Conservation (phyloP, 1,284 basidiomycete species). For the Cutaneotrichosporon sp. region DNA sequence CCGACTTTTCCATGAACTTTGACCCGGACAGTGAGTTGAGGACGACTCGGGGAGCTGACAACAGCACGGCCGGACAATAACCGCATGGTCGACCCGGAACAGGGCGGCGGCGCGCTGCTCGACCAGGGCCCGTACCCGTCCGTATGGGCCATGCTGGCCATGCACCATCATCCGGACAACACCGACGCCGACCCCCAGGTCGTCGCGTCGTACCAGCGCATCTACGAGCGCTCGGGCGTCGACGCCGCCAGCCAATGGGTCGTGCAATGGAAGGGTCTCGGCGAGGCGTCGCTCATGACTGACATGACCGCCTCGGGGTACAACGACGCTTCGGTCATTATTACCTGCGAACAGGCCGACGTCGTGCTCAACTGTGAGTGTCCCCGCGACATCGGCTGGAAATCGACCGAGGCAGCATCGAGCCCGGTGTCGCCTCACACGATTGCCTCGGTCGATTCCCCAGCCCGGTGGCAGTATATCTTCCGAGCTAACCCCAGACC, state of each 20-base stretch:
- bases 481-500: slow-evolving; percentile 21
- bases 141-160: slow-evolving; percentile 70
- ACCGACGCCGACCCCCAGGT: slow-evolving; percentile 57
- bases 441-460: no score
- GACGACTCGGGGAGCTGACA: slow-evolving; percentile 8
- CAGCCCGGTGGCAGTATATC: no score
- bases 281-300: slow-evolving; percentile 31
- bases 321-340: slow-evolving; percentile 24
- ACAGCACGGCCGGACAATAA: slow-evolving; percentile 47
- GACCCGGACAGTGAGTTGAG: slow-evolving; percentile 59
- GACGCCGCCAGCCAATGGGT: slow-evolving; percentile 72
- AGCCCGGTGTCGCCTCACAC: neutral
- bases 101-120: slow-evolving; percentile 79
- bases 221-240: slow-evolving; percentile 65
- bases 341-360: slow-evolving; percentile 40
- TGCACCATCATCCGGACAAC: slow-evolving; percentile 67
- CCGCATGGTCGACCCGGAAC: slow-evolving; percentile 69
- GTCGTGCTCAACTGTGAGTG: slow-evolving; percentile 34
- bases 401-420: neutral
- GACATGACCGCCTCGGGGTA: slow-evolving; percentile 28
- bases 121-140: slow-evolving; percentile 79
- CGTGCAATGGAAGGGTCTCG: slow-evolving; percentile 58
- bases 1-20: slow-evolving; percentile 70
- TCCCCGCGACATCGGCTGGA: neutral
- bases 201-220: slow-evolving; percentile 44